Evolutionary conservation across 2,329 filamentous ascomycete genomes (phyloP).

Genomic region (Trichoderma sp.): DNA sequence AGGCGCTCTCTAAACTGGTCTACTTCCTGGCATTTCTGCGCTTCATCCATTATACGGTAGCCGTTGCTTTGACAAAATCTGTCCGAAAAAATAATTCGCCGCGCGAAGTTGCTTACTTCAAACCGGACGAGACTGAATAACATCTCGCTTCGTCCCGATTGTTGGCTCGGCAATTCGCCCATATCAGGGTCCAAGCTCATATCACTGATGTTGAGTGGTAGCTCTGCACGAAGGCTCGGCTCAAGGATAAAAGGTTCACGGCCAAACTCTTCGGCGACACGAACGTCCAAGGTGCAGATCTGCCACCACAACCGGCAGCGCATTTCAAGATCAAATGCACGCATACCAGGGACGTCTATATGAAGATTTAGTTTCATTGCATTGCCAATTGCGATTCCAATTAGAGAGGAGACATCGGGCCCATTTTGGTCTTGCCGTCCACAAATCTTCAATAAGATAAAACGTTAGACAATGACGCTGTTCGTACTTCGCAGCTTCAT

Average conservation of each 20-base stretch:
- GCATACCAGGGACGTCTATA: slow-evolving; percentile 32
- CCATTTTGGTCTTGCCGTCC: slow-evolving; percentile 16
- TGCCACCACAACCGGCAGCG: slow-evolving; percentile 55
- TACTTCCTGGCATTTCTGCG: neutral
- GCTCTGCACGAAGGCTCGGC: neutral
- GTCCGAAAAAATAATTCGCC: slow-evolving; percentile 16
- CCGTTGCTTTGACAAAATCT: slow-evolving; percentile 9
- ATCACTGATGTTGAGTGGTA: slow-evolving; percentile 15
- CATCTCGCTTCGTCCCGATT: slow-evolving; percentile 20
- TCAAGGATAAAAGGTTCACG: slow-evolving; percentile 21
- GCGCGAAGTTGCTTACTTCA: slow-evolving; percentile 15
- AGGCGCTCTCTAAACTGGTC: neutral
- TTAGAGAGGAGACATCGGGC: slow-evolving; percentile 17
- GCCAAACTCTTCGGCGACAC: slow-evolving; percentile 54
- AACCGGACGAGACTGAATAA: slow-evolving; percentile 22
- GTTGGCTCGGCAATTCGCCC: neutral
- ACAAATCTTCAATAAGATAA: neutral
- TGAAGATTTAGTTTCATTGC: slow-evolving; percentile 27
- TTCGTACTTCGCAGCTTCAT: too few relatives aligned
- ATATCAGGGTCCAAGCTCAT: neutral
- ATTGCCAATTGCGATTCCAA: slow-evolving; percentile 22
- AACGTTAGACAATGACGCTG: neutral
- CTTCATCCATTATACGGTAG: neutral
- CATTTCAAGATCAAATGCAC: slow-evolving; percentile 53
- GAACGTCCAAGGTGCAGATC: slow-evolving; percentile 47